Evolutionary conservation across 139 green algal genomes (phyloP), one percentile per base, ranked within the genome.

Genomic region (Chlamydomonas sphaeroides): DNA sequence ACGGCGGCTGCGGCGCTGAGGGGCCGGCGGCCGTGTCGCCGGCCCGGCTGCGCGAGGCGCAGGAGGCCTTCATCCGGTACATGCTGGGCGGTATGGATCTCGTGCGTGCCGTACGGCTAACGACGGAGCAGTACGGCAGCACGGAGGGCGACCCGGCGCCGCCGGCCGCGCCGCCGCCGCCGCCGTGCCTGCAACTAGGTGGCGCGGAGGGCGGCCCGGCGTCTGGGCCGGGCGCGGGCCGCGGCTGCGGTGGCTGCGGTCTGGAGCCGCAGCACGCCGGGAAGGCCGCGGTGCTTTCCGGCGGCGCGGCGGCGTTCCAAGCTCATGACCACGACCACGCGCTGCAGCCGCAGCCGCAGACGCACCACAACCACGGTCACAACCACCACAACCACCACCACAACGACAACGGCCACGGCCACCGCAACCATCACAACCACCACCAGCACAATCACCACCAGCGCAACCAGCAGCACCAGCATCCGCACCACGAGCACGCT

Each of bases 1-100:
- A n/a, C n/a, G n/a, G 56, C 56, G 56, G 25, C 18, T 26, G 56
- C 26, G 56, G 25, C 25, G 25, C 26, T 63, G 56, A 56, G 18
- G 23, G 17, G 18, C 23, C 23, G 26, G n/a, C 38, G 7, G n/a
- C 30, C 18, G 6, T 36, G n/a, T 36, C n/a, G 5, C n/a, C 59
- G 6, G 59, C 59, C n/a, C 30, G 30, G 59, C 59, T 66, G 14
- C n/a, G n/a, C 5, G 59, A 36, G 8, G 59, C 59, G 30, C 59
- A 66, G n/a, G 18, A 66, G 59, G 28, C 15, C 6, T 26, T 66
- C n/a, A 38, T 66, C 14, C 59, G 30, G 59, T 26, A 66, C 26
- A 66, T 66, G 59, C 59, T 66, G 1, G 59, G 59, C 59, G 59
- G 59, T n/a, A 66, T 66, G 59, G 59, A 66, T 8, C 59, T 66